Evolutionary conservation across 148 eudicot genomes (phyloP), one percentile per base, ranked within the genome.

Genomic region (Persicaria maculosa): DNA sequence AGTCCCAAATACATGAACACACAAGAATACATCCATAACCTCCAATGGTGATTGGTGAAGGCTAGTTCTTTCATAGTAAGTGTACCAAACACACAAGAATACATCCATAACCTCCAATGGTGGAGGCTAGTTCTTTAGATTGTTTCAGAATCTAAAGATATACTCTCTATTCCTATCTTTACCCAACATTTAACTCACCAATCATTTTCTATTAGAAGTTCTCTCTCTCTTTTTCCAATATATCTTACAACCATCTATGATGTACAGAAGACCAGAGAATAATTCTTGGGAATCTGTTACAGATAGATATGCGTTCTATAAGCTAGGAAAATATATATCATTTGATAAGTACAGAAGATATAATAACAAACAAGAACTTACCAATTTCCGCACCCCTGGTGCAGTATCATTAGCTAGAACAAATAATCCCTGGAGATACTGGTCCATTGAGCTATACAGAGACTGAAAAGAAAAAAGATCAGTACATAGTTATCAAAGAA

Each of bases 331-430:
- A 12, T 6, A 62, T 3, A 31, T 62, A 31, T 25, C 44, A 15
- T 62, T 62, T 11, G 44, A 31, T 31, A 62, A 7, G 6, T 62
- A 16, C 11, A 62, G 44, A 62, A 4, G 44, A 25, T 31, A 62
- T 10, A 9, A 48, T 20, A 57, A 61, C 47, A 12, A 74, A 20
- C n/a, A 77, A 50, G 10, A 73, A 82, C 92, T 86, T 90, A 95
- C 99, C 99, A 92, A 76, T 77, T 90, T 95, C 81, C 99, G 97
- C 76, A 95, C 96, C 74, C 89, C 99, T 2, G 92, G 78, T 57
- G 88, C 77, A 77, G 96, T 80, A 77, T 95, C 99, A 85, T 90
- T 87, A 76, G 99, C 89, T 79, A 92, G 97, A 84, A 85, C 75
- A 79, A 95, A 95, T 78, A 95, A 83, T 79, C 99, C 99, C 74